Evolutionary conservation across 441 rosid species (phyloP).

Genomic region (Aquilaria agallochum): DNA sequence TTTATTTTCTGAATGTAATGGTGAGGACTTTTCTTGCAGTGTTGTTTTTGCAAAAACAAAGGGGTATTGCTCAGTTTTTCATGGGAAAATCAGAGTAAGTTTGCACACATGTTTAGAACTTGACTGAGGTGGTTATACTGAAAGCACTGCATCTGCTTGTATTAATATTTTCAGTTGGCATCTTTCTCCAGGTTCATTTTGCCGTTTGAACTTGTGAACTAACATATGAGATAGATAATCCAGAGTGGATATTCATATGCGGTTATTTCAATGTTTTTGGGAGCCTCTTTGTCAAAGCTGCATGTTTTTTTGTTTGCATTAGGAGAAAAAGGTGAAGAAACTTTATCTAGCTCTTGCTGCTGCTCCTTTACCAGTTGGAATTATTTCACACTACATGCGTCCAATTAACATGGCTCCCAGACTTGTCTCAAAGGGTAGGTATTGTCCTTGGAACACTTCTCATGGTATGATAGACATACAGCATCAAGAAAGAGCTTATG

Average conservation of each 20-base stretch:
- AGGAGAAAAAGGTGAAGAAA: slow-evolving; percentile 82
- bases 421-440: slow-evolving; percentile 70
- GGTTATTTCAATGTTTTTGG: slow-evolving; percentile 3
- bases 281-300: slow-evolving; percentile 1
- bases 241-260: not conserved
- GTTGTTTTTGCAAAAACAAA: slow-evolving; percentile 79
- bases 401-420: slow-evolving; percentile 77
- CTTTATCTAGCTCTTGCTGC: slow-evolving; percentile 81
- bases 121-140: not conserved
- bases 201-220: not conserved
- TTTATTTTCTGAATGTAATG: slow-evolving; percentile 5
- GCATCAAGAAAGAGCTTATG: no score
- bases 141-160: not conserved
- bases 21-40: slow-evolving; percentile 38
- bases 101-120: slow-evolving; percentile 3
- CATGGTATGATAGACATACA: no score
- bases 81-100: slow-evolving; percentile 68
- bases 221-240: not conserved
- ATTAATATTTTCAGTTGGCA: not conserved
- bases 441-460: slow-evolving; percentile 5
- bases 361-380: slow-evolving; percentile 66
- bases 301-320: not conserved
- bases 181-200: not conserved
- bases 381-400: slow-evolving; percentile 84
- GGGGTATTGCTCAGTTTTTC: slow-evolving; percentile 78